Conservation (phyloP, 257 asterid species). For the Paulownia fortunei region DNA sequence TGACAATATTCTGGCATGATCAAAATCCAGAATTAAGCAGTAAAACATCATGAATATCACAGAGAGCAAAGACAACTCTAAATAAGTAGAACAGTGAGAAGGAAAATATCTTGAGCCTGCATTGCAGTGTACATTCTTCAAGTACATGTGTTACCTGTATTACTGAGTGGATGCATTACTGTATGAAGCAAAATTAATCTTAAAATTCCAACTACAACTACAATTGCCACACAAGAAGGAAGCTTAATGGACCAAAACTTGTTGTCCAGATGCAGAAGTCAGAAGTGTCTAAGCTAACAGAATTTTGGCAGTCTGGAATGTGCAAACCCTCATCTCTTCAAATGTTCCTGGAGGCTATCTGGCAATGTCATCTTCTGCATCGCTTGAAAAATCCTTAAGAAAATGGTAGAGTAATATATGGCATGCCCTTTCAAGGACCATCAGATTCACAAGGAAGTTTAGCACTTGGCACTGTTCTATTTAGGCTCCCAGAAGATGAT, state of each 20-base stretch:
- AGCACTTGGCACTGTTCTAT: slow-evolving; percentile 31
- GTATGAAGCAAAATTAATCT: slow-evolving; percentile 5
- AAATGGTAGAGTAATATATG: background rate
- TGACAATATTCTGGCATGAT: no score
- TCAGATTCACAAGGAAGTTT: slow-evolving; percentile 18
- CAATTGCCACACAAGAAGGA: background rate
- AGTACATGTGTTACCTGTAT: background rate
- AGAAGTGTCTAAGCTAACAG: background rate
- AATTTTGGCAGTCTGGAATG: background rate
- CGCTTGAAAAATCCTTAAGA: background rate
- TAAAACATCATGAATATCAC: no score
- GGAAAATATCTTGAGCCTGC: background rate
- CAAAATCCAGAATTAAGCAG: no score
- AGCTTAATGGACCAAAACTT: background rate
- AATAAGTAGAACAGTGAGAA: background rate
- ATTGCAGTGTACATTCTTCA: background rate
- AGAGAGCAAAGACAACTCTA: background rate
- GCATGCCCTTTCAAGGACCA: background rate
- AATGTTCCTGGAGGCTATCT: background rate
- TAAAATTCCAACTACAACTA: slow-evolving; percentile 4
- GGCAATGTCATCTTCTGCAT: background rate
- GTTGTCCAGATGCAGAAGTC: background rate
- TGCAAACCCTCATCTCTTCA: background rate
- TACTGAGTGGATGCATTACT: background rate
- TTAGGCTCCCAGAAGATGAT: slow-evolving; percentile 95